phyloP scores from a whole-genome alignment of 2,329 filamentous ascomycete genomes.

The Sporothrix dimorphospora region DNA sequence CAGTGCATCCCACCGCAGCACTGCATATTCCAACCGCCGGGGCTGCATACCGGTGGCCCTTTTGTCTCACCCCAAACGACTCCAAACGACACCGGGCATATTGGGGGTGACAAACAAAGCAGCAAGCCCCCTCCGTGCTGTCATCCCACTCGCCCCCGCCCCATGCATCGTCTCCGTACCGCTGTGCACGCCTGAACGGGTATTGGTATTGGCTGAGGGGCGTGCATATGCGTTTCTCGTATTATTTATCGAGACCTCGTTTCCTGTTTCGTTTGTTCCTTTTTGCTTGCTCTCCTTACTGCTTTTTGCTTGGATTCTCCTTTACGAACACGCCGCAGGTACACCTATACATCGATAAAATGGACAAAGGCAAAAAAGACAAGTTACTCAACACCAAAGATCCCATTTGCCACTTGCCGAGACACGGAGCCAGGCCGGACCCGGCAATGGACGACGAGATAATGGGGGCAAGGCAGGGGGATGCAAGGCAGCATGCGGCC shows the following conservation, averaged over 20 bases:
- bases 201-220: background rate
- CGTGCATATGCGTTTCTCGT: slow-evolving; percentile 6
- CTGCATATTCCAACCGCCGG: background rate
- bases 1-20: background rate
- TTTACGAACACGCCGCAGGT: background rate
- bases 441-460: background rate
- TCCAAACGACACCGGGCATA: background rate
- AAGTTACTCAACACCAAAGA: background rate
- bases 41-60: slow-evolving; percentile 7
- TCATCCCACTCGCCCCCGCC: background rate
- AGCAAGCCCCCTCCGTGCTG: background rate
- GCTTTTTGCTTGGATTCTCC: background rate
- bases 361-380: background rate
- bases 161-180: slow-evolving; percentile 1
- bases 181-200: background rate
- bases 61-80: background rate
- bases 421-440: background rate
- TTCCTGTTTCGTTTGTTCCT: background rate
- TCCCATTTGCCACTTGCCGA: background rate
- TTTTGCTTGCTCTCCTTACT: background rate
- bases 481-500: background rate
- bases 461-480: background rate
- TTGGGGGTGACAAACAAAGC: background rate
- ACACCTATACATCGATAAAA: background rate
- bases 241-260: background rate